phyloP scores from a whole-genome alignment of 2,329 filamentous ascomycete genomes.

The Elsinoe perseae region DNA sequence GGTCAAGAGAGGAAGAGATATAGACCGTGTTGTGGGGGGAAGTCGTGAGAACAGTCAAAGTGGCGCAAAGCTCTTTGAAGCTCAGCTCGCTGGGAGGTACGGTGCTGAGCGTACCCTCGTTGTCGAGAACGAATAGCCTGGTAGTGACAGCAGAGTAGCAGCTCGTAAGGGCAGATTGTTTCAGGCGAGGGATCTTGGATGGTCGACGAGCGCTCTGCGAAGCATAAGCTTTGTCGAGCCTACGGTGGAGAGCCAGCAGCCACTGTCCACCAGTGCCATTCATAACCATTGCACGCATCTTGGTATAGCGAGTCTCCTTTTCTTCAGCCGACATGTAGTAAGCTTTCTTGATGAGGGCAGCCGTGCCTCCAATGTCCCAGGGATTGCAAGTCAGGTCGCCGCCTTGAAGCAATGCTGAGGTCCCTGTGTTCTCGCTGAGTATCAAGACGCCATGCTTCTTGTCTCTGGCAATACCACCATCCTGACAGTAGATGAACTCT shows the following conservation, averaged over 20 bases:
- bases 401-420: slow-evolving; percentile 72
- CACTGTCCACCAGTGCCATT: slow-evolving; percentile 79
- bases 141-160: slow-evolving; percentile 59
- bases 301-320: slow-evolving; percentile 65
- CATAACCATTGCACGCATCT: slow-evolving; percentile 64
- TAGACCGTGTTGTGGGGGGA: slow-evolving; percentile 82
- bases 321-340: slow-evolving; percentile 72
- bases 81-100: slow-evolving; percentile 78
- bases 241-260: slow-evolving; percentile 66
- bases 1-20: slow-evolving; percentile 83
- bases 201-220: slow-evolving; percentile 81
- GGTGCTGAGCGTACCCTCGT: slow-evolving; percentile 85
- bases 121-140: slow-evolving; percentile 83
- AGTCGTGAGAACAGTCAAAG: slow-evolving; percentile 70
- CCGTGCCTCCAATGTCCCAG: slow-evolving; percentile 87
- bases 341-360: slow-evolving; percentile 74
- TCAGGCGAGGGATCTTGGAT: slow-evolving; percentile 77
- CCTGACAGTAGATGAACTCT: slow-evolving; percentile 88
- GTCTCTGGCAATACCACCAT: slow-evolving; percentile 62
- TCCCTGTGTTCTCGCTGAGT: slow-evolving; percentile 90
- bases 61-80: slow-evolving; percentile 47
- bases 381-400: slow-evolving; percentile 83
- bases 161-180: slow-evolving; percentile 54
- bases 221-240: slow-evolving; percentile 67
- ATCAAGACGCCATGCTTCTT: slow-evolving; percentile 86